phyloP scores from a whole-genome alignment of 306 rosid genomes.

The Aeschynomene evenia region DNA sequence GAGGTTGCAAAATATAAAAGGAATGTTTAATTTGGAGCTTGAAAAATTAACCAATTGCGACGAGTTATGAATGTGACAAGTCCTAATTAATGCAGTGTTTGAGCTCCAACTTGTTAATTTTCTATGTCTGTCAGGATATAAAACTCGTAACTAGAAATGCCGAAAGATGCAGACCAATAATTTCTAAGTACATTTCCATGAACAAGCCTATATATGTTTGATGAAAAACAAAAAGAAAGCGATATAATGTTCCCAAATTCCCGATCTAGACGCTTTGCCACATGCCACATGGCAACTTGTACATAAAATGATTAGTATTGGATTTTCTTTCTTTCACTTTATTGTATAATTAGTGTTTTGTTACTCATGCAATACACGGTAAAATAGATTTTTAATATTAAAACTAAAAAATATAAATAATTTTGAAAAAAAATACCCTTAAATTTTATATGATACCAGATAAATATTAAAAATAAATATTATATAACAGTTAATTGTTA shows the following conservation, averaged over 20 bases:
- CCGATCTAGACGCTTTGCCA: not conserved
- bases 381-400: no score
- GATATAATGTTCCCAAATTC: not conserved
- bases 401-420: no score
- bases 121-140: not conserved
- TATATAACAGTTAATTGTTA: no score
- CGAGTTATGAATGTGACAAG: not conserved
- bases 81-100: not conserved
- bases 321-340: not conserved
- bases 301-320: not conserved
- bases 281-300: slow-evolving; percentile 23
- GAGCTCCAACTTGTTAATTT: not conserved
- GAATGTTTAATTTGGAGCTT: not conserved
- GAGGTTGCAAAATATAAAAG: not conserved
- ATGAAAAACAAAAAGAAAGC: not conserved
- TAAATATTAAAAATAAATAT: no score
- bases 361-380: no score
- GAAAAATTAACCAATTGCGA: not conserved
- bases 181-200: not conserved
- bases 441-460: no score
- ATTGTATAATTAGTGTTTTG: no score
- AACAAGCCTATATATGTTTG: not conserved
- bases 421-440: no score
- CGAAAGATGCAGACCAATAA: not conserved
- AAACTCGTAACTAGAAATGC: not conserved